Evolutionary conservation across 805 yeast species (phyloP).

Genomic region (Candida awuae): DNA sequence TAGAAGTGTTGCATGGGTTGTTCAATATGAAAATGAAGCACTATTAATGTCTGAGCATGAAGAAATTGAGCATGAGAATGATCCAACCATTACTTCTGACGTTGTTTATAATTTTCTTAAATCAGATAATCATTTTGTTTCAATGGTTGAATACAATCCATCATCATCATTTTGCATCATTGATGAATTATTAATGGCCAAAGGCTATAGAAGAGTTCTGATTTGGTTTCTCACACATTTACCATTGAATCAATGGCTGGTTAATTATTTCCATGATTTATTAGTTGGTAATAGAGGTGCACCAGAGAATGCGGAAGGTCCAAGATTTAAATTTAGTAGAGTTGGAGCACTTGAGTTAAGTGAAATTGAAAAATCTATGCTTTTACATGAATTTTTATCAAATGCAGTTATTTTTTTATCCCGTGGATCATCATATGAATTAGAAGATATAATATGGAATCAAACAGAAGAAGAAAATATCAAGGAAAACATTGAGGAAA

Average conservation of each 20-base stretch:
- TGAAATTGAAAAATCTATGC: constrained; percentile 55
- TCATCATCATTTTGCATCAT: constrained; percentile 45
- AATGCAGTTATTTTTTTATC: constrained; percentile 41
- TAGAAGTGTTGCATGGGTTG: constrained; percentile 46
- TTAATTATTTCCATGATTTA: constrained; percentile 58
- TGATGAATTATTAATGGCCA: constrained; percentile 66
- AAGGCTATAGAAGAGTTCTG: constrained; percentile 52
- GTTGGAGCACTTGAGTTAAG: constrained; percentile 47
- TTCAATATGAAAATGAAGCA: constrained; percentile 26
- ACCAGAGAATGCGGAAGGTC: constrained; percentile 12
- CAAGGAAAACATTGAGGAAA: no score
- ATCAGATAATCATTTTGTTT: constrained; percentile 40
- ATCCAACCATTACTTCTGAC: constrained; percentile 38
- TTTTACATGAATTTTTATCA: constrained; percentile 63
- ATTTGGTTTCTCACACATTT: constrained; percentile 64
- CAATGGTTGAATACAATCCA: constrained; percentile 41
- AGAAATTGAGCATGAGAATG: constrained; percentile 15
- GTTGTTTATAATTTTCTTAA: constrained; percentile 41
- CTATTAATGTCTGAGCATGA: constrained; percentile 18
- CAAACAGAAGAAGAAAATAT: constrained; percentile 2
- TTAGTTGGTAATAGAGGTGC: constrained; percentile 50
- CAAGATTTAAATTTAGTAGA: constrained; percentile 41
- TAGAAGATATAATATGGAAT: constrained; percentile 13
- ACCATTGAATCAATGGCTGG: constrained; percentile 45
- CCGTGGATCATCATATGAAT: constrained; percentile 24